These are phyloP conservation scores for Talaromyces sp. DNA, from an alignment of 2,329 filamentous ascomycete species.

Conservation along the genomic window DNA sequence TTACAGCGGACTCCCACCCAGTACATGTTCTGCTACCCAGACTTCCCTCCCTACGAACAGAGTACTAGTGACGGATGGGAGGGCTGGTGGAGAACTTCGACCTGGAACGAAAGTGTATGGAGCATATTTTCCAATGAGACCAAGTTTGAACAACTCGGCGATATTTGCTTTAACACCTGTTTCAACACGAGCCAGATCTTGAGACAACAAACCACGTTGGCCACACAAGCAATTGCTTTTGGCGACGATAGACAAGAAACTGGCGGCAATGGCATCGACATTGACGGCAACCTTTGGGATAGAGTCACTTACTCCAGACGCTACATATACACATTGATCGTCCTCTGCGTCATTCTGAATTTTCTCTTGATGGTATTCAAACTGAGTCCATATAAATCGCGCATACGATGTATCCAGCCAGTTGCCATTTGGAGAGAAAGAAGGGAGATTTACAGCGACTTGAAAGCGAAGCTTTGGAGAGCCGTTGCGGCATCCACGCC, in stretches of 20 bases:
- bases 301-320: not conserved
- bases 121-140: conserved; percentile 19
- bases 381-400: not conserved
- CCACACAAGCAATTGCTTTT: not conserved
- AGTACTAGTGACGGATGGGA: conserved; percentile 25
- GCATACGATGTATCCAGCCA: not conserved
- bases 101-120: conserved; percentile 28
- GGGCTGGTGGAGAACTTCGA: conserved; percentile 17
- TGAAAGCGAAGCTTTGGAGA: not conserved
- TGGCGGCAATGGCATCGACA: too few species aligned
- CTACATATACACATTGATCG: not conserved
- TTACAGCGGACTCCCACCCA: conserved; percentile 16
- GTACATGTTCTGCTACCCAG: conserved; percentile 29
- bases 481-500: not conserved
- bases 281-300: not conserved
- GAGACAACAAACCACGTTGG: not conserved
- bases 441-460: not conserved
- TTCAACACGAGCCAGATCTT: conserved; percentile 13
- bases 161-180: conserved; percentile 29
- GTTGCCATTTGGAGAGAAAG: not conserved
- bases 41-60: conserved; percentile 17
- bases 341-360: not conserved
- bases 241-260: not conserved
- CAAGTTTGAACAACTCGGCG: conserved; percentile 16
- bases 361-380: not conserved